Base-by-base conservation (phyloP, 2,329 filamentous ascomycete species). In the Paecilomyces dactylethromorphus region DNA sequence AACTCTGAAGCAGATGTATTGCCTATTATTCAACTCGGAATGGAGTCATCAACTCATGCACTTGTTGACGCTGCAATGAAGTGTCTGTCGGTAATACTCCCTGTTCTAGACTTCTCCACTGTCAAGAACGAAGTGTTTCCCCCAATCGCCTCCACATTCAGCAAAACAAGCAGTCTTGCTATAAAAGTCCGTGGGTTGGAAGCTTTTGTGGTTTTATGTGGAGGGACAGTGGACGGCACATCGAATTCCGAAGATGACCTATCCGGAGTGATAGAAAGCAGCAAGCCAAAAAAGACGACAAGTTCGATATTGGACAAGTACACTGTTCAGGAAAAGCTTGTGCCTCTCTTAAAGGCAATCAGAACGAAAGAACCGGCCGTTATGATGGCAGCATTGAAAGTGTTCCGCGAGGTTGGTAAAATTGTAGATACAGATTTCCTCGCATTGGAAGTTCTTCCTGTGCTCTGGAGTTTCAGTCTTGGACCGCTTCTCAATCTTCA, bases 321-420 rank as follows among this genome's bases (percentile, higher is more conserved):
- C 70, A 97, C 94, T 0, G 93, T 99, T 78, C 94, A 99, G 72
- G 94, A 99, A 71, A 97, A 97, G 78, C 90, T 99, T 33, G 84
- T 97, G 0, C 94, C 94, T 0, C 78, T 97, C 3, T 82, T 99
- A 61, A 92, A 90, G 69, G 92, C 82, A 1, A 97, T 99, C 78
- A 97, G 96, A 76, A 99, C 94, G 0, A 97, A 96, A 71, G 94
- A 99, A 72, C 94, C 94, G 0, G 92, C 92, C 7, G 94, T 99
- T 10, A 97, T 97, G 90, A 89, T 97, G 81, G 92, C 93, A 5
- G 89, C 92, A 0, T 80, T 97, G 33, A 88, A 87, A 58, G 91
- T 97, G 0, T 86, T 97, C 64, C 85, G 84, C 55, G 89, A 96
- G 54, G 88, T 99, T 29, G 92, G 92, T 8, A 84, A 85, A 55